Evolutionary conservation across 108 stramenopile species (phyloP).

Genomic region (Poteriospumella lacustris): DNA sequence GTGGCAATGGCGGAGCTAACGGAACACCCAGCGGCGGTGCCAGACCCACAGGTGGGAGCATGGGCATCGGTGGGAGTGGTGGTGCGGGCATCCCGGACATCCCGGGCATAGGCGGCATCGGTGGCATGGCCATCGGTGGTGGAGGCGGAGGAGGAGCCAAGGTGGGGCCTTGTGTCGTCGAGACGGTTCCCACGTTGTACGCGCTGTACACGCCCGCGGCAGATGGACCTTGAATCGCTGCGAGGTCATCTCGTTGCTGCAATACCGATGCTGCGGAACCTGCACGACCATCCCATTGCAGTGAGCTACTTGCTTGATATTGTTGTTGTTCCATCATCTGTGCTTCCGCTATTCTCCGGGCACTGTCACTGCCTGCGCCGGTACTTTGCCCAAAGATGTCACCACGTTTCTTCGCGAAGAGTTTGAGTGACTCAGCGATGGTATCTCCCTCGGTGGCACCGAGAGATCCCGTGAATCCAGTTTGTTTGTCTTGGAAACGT

Average conservation of each 20-base stretch:
- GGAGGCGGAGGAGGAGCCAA: not conserved
- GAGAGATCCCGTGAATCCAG: no score
- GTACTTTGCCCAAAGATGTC: constrained; percentile 53
- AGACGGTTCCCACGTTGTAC: no score
- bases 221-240: no score
- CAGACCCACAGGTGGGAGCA: not conserved
- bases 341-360: not conserved
- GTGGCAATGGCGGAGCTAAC: not conserved
- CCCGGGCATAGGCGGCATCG: not conserved
- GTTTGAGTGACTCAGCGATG: constrained; percentile 77
- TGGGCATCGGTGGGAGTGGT: not conserved
- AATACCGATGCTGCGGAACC: no score
- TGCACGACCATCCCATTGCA: constrained; percentile 23
- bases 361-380: not conserved
- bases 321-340: not conserved
- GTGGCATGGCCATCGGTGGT: not conserved
- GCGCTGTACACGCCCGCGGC: no score
- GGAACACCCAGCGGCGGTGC: not conserved
- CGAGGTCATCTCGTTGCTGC: no score
- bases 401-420: constrained; percentile 46
- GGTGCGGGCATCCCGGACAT: not conserved
- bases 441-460: constrained; percentile 75
- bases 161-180: not conserved
- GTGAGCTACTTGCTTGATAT: not conserved
- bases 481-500: constrained; percentile 82